Percentiles rank a stretch among this genome's conserved stretches.
Conservation (phyloP, 768 basidiomycete species). For the Rubroboletus pulcherrimus region DNA sequence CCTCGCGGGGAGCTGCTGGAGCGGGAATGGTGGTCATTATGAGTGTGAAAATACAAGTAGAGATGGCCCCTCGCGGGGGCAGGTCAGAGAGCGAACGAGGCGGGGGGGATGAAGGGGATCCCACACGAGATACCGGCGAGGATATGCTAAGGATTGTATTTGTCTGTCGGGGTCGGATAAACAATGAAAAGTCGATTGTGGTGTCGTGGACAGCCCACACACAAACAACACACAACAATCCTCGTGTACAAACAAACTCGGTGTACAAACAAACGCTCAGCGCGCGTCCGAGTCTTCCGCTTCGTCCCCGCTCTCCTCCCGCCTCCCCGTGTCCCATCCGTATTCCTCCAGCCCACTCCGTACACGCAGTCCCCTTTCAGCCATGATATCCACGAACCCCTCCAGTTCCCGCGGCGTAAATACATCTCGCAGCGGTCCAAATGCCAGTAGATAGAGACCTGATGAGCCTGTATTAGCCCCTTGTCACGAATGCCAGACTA, state of each 20-base stretch:
- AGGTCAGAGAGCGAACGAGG: slow-evolving; percentile 6
- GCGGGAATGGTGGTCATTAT: slow-evolving; percentile 60
- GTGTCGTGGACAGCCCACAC: slow-evolving; percentile 20
- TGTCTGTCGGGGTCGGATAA: background rate
- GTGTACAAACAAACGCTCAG: slow-evolving; percentile 6
- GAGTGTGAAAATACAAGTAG: slow-evolving; percentile 16
- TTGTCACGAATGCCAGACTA: background rate
- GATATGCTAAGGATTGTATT: background rate
- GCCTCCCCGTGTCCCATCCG: slow-evolving; percentile 13
- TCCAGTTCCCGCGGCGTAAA: slow-evolving; percentile 61
- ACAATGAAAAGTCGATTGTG: slow-evolving; percentile 33
- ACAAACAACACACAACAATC: slow-evolving; percentile 21
- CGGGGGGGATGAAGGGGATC: background rate
- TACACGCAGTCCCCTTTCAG: slow-evolving; percentile 66
- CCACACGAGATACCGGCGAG: background rate
- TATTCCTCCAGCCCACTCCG: slow-evolving; percentile 55
- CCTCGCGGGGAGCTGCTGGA: slow-evolving; percentile 60
- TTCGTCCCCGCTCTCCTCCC: slow-evolving; percentile 37
- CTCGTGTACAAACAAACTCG: slow-evolving; percentile 16
- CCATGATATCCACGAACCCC: slow-evolving; percentile 68
- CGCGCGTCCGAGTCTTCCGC: slow-evolving; percentile 45
- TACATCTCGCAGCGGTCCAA: slow-evolving; percentile 61
- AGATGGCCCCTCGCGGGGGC: slow-evolving; percentile 22
- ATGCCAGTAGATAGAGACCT: slow-evolving; percentile 79
- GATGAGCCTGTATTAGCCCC: slow-evolving; percentile 13